Evolutionary conservation across 768 basidiomycete species (phyloP).

Genomic region (Termitomyces sp.): DNA sequence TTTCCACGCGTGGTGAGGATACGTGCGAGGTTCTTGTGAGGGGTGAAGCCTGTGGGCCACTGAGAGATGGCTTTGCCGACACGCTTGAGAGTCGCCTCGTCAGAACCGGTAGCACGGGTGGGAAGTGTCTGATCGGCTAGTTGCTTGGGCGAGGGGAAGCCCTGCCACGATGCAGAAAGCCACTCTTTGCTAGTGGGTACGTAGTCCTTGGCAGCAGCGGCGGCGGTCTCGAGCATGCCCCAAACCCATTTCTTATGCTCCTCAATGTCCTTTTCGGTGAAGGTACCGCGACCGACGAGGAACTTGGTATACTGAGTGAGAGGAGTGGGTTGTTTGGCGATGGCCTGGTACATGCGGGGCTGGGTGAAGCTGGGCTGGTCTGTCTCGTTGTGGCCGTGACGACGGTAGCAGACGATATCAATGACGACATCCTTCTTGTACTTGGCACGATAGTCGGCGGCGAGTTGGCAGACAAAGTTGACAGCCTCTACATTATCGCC

Average conservation of each 20-base stretch:
- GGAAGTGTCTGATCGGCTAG: slow-evolving; percentile 91
- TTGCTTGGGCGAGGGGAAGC: slow-evolving; percentile 96
- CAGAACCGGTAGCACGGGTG: slow-evolving; percentile 82
- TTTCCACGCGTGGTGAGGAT: slow-evolving; percentile 88
- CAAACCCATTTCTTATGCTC: slow-evolving; percentile 99
- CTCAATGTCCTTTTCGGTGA: slow-evolving; percentile 94
- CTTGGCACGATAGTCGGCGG: slow-evolving; percentile 96
- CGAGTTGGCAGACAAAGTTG: slow-evolving; percentile 97
- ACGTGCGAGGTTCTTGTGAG: slow-evolving; percentile 92
- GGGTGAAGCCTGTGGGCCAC: slow-evolving; percentile 81
- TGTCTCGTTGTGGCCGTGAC: slow-evolving; percentile 99
- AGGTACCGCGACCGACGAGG: slow-evolving; percentile 86
- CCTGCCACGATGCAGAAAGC: slow-evolving; percentile 97
- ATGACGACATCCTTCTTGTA: slow-evolving; percentile 99
- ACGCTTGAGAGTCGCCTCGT: slow-evolving; percentile 72
- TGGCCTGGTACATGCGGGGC: slow-evolving; percentile 97
- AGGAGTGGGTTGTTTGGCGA: slow-evolving; percentile 90
- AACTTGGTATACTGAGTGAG: slow-evolving; percentile 91
- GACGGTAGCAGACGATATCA: slow-evolving; percentile 98
- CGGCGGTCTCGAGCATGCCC: slow-evolving; percentile 97
- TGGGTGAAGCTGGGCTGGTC: slow-evolving; percentile 99
- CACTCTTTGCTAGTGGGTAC: slow-evolving; percentile 94
- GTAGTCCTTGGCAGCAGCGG: slow-evolving; percentile 93
- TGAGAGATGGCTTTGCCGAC: slow-evolving; percentile 87
- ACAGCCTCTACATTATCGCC: slow-evolving; percentile 98